Percentiles rank a stretch among this genome's conserved stretches.
These are phyloP conservation scores for Coniochaeta sp. DNA, from an alignment of 2,329 filamentous ascomycete species.

Conservation along the genomic window DNA sequence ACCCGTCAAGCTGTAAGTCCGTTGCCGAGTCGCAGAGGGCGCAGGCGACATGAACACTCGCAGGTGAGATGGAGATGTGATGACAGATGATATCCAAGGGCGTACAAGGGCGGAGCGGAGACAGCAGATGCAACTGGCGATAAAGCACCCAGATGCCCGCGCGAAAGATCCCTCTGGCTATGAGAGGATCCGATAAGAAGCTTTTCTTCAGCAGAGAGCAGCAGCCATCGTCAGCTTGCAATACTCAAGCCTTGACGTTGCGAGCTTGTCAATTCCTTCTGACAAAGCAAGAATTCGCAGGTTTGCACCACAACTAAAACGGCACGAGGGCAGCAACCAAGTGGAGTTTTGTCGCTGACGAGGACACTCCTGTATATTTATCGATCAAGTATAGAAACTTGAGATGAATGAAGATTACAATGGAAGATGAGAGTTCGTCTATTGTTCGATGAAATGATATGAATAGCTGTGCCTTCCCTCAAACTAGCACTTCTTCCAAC, in stretches of 20 bases:
- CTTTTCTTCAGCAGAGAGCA: neutral
- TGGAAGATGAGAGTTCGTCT: too few species aligned
- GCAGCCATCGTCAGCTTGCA: neutral
- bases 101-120: neutral
- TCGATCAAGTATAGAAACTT: neutral
- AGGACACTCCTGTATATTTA: neutral
- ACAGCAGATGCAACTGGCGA: neutral
- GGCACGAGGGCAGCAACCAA: neutral
- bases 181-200: neutral
- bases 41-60: neutral
- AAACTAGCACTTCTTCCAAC: neutral
- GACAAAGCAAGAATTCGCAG: neutral
- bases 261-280: neutral
- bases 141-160: neutral
- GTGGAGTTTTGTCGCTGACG: neutral
- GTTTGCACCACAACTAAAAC: neutral
- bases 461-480: neutral
- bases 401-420: too few species aligned
- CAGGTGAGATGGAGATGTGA: neutral
- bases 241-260: neutral
- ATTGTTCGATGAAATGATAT: neutral
- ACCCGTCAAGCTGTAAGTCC: neutral
- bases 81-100: neutral
- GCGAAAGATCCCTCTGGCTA: neutral
- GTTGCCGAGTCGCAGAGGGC: neutral